phyloP scores from a whole-genome alignment of 163 green algal genomes.

The Prototheca stagnorum region DNA sequence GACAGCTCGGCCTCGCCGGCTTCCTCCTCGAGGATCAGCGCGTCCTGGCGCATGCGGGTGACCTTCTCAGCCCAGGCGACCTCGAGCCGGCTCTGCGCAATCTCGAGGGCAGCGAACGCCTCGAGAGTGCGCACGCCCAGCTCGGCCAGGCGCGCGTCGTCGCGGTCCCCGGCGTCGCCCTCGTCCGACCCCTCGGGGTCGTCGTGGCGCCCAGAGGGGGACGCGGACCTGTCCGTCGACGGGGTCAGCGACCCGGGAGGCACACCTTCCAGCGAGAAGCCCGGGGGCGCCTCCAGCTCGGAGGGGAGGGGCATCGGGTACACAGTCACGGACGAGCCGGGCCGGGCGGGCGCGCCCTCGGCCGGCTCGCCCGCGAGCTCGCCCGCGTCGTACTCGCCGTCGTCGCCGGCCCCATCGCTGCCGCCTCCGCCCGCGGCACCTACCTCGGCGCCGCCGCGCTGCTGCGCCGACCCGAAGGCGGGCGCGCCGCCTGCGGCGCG shows the following conservation, averaged over 20 bases:
- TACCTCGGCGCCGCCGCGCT: too few species aligned
- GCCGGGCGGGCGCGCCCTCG: slow-evolving; percentile 4
- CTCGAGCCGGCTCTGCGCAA: slow-evolving; percentile 57
- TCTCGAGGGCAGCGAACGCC: slow-evolving; percentile 73
- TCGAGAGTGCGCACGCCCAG: slow-evolving; percentile 75
- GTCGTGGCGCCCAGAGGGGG: too few species aligned
- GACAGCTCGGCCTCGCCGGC: slow-evolving; percentile 34
- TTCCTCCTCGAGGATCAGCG: slow-evolving; percentile 85
- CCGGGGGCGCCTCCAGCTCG: too few species aligned
- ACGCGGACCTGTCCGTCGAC: too few species aligned
- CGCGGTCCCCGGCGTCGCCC: slow-evolving; percentile 62
- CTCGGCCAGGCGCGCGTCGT: slow-evolving; percentile 80
- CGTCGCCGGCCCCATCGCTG: slow-evolving; percentile 5
- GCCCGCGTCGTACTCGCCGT: slow-evolving; percentile 2
- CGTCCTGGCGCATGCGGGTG: slow-evolving; percentile 71
- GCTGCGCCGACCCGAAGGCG: too few species aligned
- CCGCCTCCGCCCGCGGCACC: too few species aligned
- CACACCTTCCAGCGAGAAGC: too few species aligned
- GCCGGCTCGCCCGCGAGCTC: slow-evolving; percentile 1
- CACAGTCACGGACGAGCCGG: too few species aligned
- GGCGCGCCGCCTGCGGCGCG: too few species aligned
- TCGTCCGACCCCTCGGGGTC: too few species aligned
- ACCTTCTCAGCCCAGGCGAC: slow-evolving; percentile 63
- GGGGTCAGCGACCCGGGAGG: too few species aligned
- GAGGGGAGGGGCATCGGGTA: too few species aligned